Evolutionary conservation across 2,329 filamentous ascomycete genomes (phyloP), one percentile per base, ranked within the genome.

Genomic region (Clarireedia monteithiana): DNA sequence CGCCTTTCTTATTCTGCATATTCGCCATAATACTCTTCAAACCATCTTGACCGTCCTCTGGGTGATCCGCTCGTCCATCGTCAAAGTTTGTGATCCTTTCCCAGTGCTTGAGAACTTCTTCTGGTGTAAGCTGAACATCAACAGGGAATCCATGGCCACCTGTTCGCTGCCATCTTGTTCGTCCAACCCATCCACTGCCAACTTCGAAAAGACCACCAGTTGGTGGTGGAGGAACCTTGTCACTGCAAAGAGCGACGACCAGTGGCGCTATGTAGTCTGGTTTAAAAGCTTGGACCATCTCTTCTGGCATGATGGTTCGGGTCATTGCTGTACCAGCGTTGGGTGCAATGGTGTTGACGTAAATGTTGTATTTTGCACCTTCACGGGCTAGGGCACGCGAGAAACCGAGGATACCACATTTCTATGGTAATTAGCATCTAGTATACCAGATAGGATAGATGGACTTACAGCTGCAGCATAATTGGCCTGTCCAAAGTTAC

Each of bases 251-350:
- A 45, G 91, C 84, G 55, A 92, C 84, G 51, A 99, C 91, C 39
- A 97, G 76, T 59, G 94, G 94, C 53, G 94, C 94, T 72, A 99
- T 91, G 74, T 96, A 97, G 70, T 97, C 92, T 58, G 94, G 94
- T 84, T 97, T 99, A 81, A 99, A 96, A 47, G 94, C 92, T 77
- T 97, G 91, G 17, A 99, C 91, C 77, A 97, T 84, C 77, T 99
- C 94, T 74, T 96, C 91, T 30, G 94, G 94, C 79, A 99, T 82
- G 71, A 99, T 89, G 50, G 89, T 92, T 64, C 85, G 83, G 55
- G 94, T 99, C 89, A 99, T 94, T 70, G 86, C 85, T 46, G 94
- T 99, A 66, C 94, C 94, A 40, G 94, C 94, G 68, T 97, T 99
- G 64, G 94, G 94, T 24, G 94, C 94, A 68, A 99, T 96, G 57